phyloP scores from a whole-genome alignment of 2,329 filamentous ascomycete genomes.

The Colletotrichum camelliae region DNA sequence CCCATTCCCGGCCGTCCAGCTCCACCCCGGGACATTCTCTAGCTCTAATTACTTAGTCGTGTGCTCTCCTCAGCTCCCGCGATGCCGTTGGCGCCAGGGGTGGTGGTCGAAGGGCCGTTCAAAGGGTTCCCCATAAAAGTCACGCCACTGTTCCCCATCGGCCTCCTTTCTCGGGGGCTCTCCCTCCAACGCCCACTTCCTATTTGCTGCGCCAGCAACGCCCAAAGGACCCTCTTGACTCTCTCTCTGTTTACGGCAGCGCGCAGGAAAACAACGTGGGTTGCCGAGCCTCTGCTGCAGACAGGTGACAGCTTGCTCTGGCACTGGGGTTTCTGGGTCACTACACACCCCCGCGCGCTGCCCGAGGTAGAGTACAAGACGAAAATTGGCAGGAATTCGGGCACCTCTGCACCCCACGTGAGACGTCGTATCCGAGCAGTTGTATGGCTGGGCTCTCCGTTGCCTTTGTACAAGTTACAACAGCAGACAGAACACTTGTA shows the following conservation, averaged over 20 bases:
- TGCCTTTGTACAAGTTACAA: not conserved
- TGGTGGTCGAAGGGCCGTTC: not conserved
- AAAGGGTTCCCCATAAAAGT: slow-evolving; percentile 14
- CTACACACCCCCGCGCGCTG: not conserved
- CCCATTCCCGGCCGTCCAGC: not conserved
- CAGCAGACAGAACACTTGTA: not conserved
- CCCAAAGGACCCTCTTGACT: not conserved
- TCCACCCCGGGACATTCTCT: slow-evolving; percentile 15
- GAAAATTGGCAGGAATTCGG: not conserved
- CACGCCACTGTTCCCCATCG: slow-evolving; percentile 19
- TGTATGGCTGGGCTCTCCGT: not conserved
- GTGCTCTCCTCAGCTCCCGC: not conserved
- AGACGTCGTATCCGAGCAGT: not conserved
- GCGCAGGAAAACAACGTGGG: not conserved
- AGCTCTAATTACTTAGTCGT: slow-evolving; percentile 1
- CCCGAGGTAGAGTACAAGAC: not conserved
- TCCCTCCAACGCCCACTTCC: not conserved
- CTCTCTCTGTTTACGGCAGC: not conserved
- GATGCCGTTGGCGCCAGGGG: not conserved
- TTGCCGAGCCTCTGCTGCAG: not conserved
- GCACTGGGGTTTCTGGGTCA: not conserved
- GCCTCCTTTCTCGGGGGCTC: not conserved
- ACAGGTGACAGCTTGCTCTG: not conserved
- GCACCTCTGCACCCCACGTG: not conserved
- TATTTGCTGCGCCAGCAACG: not conserved